These are phyloP conservation scores for Eutrema japonicum DNA, from an alignment of 345 rosid species.

Conservation along the genomic window DNA sequence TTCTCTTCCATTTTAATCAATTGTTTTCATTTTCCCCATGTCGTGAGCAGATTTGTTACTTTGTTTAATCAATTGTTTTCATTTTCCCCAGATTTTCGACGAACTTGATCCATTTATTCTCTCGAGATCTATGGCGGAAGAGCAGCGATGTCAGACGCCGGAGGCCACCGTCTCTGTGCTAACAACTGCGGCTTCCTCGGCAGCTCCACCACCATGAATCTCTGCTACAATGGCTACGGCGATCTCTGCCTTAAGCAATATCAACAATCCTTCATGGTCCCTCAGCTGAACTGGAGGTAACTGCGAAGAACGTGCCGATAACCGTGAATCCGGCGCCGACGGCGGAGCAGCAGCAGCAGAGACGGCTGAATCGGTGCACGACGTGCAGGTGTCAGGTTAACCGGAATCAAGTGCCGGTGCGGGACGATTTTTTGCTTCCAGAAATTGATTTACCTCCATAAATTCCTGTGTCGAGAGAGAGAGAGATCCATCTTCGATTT, in stretches of 20 bases:
- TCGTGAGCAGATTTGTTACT: no score
- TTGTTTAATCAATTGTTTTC: no score
- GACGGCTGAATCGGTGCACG: conserved; percentile 49
- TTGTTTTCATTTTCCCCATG: no score
- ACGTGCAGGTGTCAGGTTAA: conserved; percentile 51
- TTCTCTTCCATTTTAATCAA: no score
- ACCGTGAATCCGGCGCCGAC: conserved; percentile 6
- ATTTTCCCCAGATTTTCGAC: no score
- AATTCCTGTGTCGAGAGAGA: no score
- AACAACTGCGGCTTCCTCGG: conserved; percentile 60
- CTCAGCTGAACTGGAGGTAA: not conserved
- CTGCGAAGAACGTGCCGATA: not conserved
- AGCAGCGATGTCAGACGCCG: conserved; percentile 55
- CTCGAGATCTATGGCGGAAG: no score
- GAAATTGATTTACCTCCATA: no score
- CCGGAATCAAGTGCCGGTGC: conserved; percentile 55
- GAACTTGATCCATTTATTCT: no score
- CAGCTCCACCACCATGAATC: conserved; percentile 55
- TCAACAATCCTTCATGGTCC: conserved; percentile 43
- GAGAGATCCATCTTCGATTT: no score
- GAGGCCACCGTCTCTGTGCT: conserved; percentile 55
- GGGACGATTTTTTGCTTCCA: conserved; percentile 49
- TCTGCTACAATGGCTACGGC: conserved; percentile 56
- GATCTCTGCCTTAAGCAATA: conserved; percentile 49
- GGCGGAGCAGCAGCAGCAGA: conserved; percentile 4